Base-by-base conservation (phyloP, 176 grass and related monocot genomes). In the Phoenix roebelenii region DNA sequence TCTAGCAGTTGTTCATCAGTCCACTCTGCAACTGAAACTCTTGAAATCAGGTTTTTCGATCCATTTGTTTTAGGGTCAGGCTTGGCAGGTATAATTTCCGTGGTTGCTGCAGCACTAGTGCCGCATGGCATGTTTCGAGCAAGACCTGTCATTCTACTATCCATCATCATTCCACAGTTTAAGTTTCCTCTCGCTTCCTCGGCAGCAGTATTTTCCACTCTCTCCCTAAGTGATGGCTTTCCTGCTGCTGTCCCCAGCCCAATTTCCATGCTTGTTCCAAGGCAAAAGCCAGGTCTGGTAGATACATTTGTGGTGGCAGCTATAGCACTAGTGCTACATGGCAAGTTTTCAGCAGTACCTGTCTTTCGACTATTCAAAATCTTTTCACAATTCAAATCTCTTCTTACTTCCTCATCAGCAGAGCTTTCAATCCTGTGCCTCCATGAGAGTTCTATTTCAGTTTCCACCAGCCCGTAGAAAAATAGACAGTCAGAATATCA, bases 11-110 rank as follows among this genome's bases (percentile, higher is more conserved):
- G 59, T 63, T 72, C 70, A 55, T 72, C 70, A 0, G 70, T 72
- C 70, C 70, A 72, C 6, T 72, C 58, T 62, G 59, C 70, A 55
- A 55, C 70, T 22, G 70, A 63, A 55, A 63, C 59, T 55, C 18
- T 52, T 48, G 70, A 55, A 5, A 49, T 63, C 15, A 49, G 9
- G 5, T 48, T 63, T 52, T 50, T 63, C 39, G 70, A 5, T 23
- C 54, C 70, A 55, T 54, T 23, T 4, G n/a, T 22, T 62, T 18
- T 14, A 25, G 32, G 51, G 50, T 44, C 51, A 55, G 59, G 29
- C 26, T 63, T 62, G 49, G 50, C 25, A 56, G 17, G 65, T n/a
- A 48, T 57, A 5, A 12, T 16, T 68, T 26, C 6, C 4, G n/a
- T 7, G 52, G 51, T 9, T 22, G n/a, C 39, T 39, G 54, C 32